These are phyloP conservation scores for Babesia microti DNA, from an alignment of 169 alveolate genomes.

Conservation along the genomic window DNA sequence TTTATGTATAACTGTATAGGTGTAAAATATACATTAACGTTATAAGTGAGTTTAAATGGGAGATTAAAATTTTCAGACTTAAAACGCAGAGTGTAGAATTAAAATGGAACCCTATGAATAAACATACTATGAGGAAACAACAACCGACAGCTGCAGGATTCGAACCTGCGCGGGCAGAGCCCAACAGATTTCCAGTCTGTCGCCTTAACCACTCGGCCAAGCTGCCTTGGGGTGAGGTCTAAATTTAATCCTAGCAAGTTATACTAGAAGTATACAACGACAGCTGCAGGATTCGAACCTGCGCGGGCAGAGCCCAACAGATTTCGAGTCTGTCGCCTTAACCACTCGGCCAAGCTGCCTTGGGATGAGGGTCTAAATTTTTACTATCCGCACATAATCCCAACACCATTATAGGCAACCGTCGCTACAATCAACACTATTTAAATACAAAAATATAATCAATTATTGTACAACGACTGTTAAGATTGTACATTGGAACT, in stretches of 20 bases:
- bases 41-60: too few species aligned
- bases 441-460: neutral
- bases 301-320: constrained; percentile 95
- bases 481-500: neutral
- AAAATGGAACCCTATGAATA: too few species aligned
- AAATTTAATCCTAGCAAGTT: neutral
- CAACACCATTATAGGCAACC: neutral
- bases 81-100: too few species aligned
- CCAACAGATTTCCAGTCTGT: constrained; percentile 88
- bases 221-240: constrained; percentile 43
- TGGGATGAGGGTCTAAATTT: neutral
- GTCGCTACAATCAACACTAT: neutral
- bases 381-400: neutral
- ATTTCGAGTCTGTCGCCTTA: constrained; percentile 77
- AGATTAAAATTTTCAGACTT: too few species aligned
- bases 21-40: too few species aligned
- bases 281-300: constrained; percentile 97
- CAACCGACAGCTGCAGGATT: constrained; percentile 88
- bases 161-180: constrained; percentile 92
- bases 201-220: constrained; percentile 91
- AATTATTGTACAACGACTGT: neutral
- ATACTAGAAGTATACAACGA: constrained; percentile 41
- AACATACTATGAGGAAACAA: too few species aligned
- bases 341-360: constrained; percentile 79
- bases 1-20: too few species aligned